phyloP scores from a whole-genome alignment of 73 alveolate genomes.

The Paraurostyla sp. region DNA sequence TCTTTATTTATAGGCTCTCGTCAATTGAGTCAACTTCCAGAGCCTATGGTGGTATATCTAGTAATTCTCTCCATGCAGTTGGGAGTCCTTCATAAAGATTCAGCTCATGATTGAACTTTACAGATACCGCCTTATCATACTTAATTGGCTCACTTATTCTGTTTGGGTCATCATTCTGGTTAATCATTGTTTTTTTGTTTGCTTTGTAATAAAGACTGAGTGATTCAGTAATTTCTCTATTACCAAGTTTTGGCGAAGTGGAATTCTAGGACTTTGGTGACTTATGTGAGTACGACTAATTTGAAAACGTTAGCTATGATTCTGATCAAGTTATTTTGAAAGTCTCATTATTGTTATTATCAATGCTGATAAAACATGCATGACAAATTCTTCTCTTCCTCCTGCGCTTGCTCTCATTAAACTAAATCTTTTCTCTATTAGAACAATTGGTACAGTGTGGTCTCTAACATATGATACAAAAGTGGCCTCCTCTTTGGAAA shows the following conservation, averaged over 20 bases:
- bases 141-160: slow-evolving; percentile 7
- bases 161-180: background rate
- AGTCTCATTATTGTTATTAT: background rate
- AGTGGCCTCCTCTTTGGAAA: background rate
- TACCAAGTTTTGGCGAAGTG: too few relatives aligned
- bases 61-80: slow-evolving; percentile 32
- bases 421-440: background rate
- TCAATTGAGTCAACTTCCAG: slow-evolving; percentile 20
- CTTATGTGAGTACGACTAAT: background rate
- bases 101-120: background rate
- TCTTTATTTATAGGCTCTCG: background rate
- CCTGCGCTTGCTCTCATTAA: background rate
- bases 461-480: slow-evolving; percentile 26
- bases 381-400: slow-evolving; percentile 24
- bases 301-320: too few relatives aligned
- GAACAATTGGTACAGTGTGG: slow-evolving; percentile 48
- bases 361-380: slow-evolving; percentile 26
- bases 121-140: background rate
- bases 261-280: too few relatives aligned
- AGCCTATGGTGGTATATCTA: background rate
- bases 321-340: background rate
- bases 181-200: background rate
- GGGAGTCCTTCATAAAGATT: slow-evolving; percentile 33
- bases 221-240: too few relatives aligned
- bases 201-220: background rate